Evolutionary conservation across 768 basidiomycete species (phyloP).

Genomic region (Suillus ampliporus): DNA sequence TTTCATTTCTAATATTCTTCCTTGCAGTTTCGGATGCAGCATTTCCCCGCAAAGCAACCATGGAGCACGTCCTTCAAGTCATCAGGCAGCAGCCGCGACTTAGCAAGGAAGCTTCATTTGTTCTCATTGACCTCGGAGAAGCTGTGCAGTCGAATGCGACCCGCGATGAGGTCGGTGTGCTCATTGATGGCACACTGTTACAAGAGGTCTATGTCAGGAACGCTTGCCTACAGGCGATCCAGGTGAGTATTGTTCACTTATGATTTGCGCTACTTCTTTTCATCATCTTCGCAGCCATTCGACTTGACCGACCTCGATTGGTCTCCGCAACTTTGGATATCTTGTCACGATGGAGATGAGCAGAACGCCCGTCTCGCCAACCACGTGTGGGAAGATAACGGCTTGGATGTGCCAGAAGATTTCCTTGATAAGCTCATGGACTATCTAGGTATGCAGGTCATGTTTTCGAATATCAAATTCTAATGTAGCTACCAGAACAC

Average conservation of each 20-base stretch:
- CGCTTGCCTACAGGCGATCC: constrained; percentile 88
- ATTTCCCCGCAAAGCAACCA: constrained; percentile 76
- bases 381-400: constrained; percentile 95
- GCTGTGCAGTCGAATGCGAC: constrained; percentile 73
- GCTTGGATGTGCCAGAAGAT: constrained; percentile 79
- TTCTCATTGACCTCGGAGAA: constrained; percentile 81
- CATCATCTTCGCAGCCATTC: constrained; percentile 64
- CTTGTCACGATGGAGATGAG: constrained; percentile 87
- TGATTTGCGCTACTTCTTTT: not conserved
- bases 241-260: constrained; percentile 52
- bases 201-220: constrained; percentile 89
- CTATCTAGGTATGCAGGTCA: constrained; percentile 65
- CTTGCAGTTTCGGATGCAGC: constrained; percentile 65
- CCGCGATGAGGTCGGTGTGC: constrained; percentile 61
- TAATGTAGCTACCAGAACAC: constrained; percentile 57
- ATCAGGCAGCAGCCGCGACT: constrained; percentile 81
- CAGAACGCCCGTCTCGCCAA: constrained; percentile 84
- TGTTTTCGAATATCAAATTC: not conserved
- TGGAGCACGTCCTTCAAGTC: constrained; percentile 71
- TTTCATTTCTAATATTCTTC: constrained; percentile 21
- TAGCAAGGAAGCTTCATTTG: constrained; percentile 81
- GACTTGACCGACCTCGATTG: constrained; percentile 95
- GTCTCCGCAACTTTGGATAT: constrained; percentile 87
- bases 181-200: constrained; percentile 77
- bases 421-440: constrained; percentile 59